A percentile compares a stretch with the other conserved stretches of the same genome.
Evolutionary conservation across 2,329 filamentous ascomycete species (phyloP).

Genomic region (Paracamarosporium sp.): DNA sequence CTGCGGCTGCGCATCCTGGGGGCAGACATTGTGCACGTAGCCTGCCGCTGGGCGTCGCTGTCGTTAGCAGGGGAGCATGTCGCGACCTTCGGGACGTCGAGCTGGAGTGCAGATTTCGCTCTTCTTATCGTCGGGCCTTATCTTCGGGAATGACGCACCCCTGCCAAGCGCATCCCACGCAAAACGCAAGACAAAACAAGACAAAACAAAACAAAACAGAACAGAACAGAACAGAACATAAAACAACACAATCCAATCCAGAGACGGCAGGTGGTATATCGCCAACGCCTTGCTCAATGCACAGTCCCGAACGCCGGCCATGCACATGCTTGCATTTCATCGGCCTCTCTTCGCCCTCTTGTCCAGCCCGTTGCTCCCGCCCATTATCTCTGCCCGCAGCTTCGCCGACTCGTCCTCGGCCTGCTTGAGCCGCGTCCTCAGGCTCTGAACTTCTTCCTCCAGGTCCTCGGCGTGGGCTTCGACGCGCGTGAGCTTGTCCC

Average conservation of each 20-base stretch:
- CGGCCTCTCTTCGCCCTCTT: neutral
- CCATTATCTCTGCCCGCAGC: neutral
- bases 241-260: too few species aligned
- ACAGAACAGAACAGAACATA: too few species aligned
- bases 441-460: neutral
- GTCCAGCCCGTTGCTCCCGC: neutral
- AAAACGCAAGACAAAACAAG: too few species aligned
- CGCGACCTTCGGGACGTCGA: constrained; percentile 4
- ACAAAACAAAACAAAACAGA: too few species aligned
- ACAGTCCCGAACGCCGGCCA: neutral
- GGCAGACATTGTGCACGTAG: constrained; percentile 6
- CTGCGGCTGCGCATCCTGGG: constrained; percentile 13
- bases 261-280: neutral
- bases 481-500: neutral
- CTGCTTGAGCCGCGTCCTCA: neutral
- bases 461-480: neutral
- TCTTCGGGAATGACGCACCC: constrained; percentile 2
- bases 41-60: constrained; percentile 23
- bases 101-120: neutral
- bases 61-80: constrained; percentile 28
- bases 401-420: neutral
- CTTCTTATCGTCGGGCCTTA: neutral
- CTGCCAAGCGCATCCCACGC: neutral
- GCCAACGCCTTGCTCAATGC: constrained; percentile 2
- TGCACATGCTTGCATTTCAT: neutral